Percentiles rank a stretch among this genome's conserved stretches.
phyloP scores from a whole-genome alignment of 768 basidiomycete genomes.

The Pisolithus microcarpus region DNA sequence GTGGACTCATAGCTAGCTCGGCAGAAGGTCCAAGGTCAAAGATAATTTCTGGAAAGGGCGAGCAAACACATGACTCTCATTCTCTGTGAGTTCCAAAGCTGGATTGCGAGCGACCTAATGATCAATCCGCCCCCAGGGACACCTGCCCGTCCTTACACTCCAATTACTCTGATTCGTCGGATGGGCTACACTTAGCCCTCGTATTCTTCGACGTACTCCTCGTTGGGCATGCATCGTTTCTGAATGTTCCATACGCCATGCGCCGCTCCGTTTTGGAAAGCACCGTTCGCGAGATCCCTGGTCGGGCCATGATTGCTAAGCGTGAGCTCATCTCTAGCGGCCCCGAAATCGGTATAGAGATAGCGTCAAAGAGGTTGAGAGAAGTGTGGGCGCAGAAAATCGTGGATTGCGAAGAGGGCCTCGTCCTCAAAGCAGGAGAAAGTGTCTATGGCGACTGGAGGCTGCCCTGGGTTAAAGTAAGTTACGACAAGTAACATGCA shows the following conservation, averaged over 20 bases:
- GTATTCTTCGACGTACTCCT: conserved; percentile 83
- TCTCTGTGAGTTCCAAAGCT: conserved; percentile 11
- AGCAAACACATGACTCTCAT: conserved; percentile 15
- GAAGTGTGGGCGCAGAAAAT: conserved; percentile 45
- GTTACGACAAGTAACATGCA: no score
- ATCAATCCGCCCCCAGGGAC: conserved; percentile 13
- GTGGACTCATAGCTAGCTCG: conserved; percentile 49
- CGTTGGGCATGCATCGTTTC: conserved; percentile 52
- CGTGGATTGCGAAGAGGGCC: conserved; percentile 53
- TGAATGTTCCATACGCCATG: conserved; percentile 47
- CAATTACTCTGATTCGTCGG: conserved; percentile 24
- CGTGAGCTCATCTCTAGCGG: conserved; percentile 37
- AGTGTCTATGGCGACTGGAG: conserved; percentile 59
- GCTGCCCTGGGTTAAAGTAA: conserved; percentile 75
- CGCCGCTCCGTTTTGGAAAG: conserved; percentile 60
- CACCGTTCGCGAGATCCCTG: conserved; percentile 44
- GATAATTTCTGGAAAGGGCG: conserved; percentile 13
- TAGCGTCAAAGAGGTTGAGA: conserved; percentile 26
- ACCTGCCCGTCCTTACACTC: conserved; percentile 39
- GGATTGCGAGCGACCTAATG: background rate
- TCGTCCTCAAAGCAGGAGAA: conserved; percentile 71
- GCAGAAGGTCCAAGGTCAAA: conserved; percentile 46
- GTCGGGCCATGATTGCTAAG: conserved; percentile 58
- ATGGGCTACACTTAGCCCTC: conserved; percentile 59
- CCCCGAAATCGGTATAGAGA: conserved; percentile 4